phyloP scores from a whole-genome alignment of 306 rosid genomes.

The Acmispon strigosus region DNA sequence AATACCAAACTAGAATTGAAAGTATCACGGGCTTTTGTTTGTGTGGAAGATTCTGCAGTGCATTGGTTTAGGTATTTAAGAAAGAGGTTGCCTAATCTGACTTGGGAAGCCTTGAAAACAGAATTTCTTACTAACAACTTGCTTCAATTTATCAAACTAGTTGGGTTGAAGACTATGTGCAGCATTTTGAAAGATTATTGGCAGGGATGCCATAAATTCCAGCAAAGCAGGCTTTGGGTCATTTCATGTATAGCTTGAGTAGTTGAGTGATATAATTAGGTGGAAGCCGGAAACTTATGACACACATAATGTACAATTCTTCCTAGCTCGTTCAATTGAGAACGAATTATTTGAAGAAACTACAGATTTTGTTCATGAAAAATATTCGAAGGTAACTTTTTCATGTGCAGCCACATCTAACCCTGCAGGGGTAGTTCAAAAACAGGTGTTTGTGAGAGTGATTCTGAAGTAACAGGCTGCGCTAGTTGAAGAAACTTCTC shows the following conservation, averaged over 20 bases:
- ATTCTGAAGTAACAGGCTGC: background rate
- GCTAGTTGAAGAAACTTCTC: too few species aligned
- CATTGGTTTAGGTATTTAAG: background rate
- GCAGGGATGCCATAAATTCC: background rate
- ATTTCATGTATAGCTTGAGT: background rate
- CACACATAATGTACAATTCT: background rate
- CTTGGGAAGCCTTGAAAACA: background rate
- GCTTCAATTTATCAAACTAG: background rate
- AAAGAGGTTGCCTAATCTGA: background rate
- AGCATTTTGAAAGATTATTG: background rate
- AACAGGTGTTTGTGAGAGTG: background rate
- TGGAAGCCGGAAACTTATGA: background rate
- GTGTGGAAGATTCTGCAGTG: background rate
- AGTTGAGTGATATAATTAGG: background rate
- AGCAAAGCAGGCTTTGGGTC: background rate
- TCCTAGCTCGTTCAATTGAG: background rate
- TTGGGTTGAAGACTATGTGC: background rate
- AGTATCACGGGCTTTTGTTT: background rate
- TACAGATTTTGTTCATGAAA: background rate
- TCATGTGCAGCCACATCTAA: background rate
- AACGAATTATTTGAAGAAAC: background rate
- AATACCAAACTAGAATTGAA: background rate
- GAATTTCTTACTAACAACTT: background rate
- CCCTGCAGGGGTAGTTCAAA: background rate
- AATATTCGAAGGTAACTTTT: background rate